phyloP scores from a whole-genome alignment of 768 basidiomycete genomes.

The Hemileccinum impolitum region DNA sequence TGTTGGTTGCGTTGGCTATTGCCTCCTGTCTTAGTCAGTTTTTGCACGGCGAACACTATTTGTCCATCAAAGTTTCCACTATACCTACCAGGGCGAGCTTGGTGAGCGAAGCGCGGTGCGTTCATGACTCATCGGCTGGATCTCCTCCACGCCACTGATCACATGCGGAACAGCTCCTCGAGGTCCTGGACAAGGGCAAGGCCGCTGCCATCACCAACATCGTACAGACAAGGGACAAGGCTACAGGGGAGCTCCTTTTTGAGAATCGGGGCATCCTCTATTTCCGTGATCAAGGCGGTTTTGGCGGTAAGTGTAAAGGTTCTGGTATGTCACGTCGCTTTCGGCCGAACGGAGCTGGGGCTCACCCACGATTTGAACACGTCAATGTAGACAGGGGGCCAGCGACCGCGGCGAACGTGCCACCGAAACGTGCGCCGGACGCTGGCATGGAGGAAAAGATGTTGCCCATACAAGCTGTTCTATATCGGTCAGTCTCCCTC shows the following conservation, averaged over 20 bases:
- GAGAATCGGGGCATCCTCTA: constrained; percentile 93
- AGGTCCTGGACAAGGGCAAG: constrained; percentile 90
- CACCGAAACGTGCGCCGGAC: constrained; percentile 83
- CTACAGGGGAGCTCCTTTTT: constrained; percentile 75
- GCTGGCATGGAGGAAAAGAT: constrained; percentile 89
- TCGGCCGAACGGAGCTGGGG: constrained; percentile 3
- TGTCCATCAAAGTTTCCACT: constrained; percentile 71
- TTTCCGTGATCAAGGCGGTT: constrained; percentile 92
- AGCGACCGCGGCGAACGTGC: constrained; percentile 75
- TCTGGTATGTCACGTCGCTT: constrained; percentile 51
- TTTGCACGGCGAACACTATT: constrained; percentile 96
- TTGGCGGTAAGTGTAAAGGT: constrained; percentile 86
- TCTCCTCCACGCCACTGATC: constrained; percentile 9
- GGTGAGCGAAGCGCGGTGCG: constrained; percentile 66
- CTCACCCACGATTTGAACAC: background rate
- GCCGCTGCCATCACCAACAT: constrained; percentile 84
- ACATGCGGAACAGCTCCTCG: constrained; percentile 41
- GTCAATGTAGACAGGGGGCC: constrained; percentile 73
- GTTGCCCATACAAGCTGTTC: constrained; percentile 71
- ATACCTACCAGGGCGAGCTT: constrained; percentile 85
- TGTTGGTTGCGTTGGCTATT: background rate
- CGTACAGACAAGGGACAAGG: constrained; percentile 77
- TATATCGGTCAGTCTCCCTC: constrained; percentile 67
- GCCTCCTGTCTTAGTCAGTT: constrained; percentile 56
- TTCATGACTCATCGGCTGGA: constrained; percentile 17